A percentile compares a stretch with the other conserved stretches of the same genome.
phyloP scores from a whole-genome alignment of 257 asterid species.

The Thymus quinquecostatus region DNA sequence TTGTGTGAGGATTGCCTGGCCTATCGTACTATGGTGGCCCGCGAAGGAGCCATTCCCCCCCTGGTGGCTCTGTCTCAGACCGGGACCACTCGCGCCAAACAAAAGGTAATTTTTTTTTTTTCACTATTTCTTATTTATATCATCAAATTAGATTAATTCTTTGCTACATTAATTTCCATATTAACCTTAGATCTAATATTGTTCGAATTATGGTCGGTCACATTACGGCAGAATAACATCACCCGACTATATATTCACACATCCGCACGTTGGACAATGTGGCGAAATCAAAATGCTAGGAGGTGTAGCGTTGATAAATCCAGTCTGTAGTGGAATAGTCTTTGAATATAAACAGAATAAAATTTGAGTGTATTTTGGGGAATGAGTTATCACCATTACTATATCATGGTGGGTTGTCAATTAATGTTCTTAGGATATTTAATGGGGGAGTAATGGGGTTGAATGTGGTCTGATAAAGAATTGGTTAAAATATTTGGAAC shows the following conservation, averaged over 20 bases:
- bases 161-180: too few species aligned
- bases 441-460: slow-evolving; percentile 11
- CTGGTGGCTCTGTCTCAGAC: slow-evolving; percentile 85
- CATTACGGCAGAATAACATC: too few species aligned
- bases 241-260: too few species aligned
- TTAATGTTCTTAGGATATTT: slow-evolving; percentile 20
- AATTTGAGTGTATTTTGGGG: background rate
- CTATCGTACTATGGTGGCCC: slow-evolving; percentile 86
- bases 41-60: slow-evolving; percentile 98
- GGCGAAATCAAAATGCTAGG: background rate
- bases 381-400: background rate
- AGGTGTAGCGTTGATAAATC: background rate
- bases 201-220: too few species aligned
- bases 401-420: slow-evolving; percentile 23
- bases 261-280: too few species aligned
- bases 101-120: slow-evolving; percentile 56
- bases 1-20: slow-evolving; percentile 71
- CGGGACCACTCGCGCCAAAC: slow-evolving; percentile 92
- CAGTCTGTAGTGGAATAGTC: slow-evolving; percentile 7
- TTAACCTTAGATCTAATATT: too few species aligned
- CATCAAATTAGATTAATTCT: background rate
- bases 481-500: slow-evolving; percentile 31
- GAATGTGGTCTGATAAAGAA: slow-evolving; percentile 30
- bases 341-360: background rate
- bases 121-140: background rate